Percentiles rank a stretch among this genome's conserved stretches.
Conservation (phyloP, 2,329 filamentous ascomycete species). For the Epichloe gansuensis region DNA sequence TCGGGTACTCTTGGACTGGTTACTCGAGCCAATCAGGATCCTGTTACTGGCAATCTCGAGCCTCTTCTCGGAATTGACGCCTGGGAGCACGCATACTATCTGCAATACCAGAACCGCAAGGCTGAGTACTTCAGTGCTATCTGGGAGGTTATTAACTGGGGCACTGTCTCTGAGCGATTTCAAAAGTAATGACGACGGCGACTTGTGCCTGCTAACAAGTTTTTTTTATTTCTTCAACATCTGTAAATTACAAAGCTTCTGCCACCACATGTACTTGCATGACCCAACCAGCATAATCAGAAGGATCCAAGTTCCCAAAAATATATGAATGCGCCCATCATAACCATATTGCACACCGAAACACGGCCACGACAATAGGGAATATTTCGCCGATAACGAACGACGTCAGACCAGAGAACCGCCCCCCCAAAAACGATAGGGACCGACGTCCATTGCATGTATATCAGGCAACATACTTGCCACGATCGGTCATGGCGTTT, state of each 20-base stretch:
- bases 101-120: constrained; percentile 95
- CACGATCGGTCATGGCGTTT: constrained; percentile 7
- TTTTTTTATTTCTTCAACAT: not conserved
- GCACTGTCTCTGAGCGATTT: constrained; percentile 70
- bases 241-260: constrained; percentile 5
- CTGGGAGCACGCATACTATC: constrained; percentile 93
- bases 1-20: constrained; percentile 50
- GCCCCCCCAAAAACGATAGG: too few species aligned
- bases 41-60: constrained; percentile 68
- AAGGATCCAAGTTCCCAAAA: too few species aligned
- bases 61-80: constrained; percentile 84
- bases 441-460: too few species aligned
- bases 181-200: constrained; percentile 26
- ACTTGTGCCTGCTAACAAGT: not conserved
- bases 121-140: constrained; percentile 88
- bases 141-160: constrained; percentile 96
- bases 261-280: too few species aligned
- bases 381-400: too few species aligned
- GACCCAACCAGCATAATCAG: too few species aligned
- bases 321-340: too few species aligned
- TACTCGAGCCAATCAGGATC: constrained; percentile 77
- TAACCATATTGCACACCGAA: too few species aligned
- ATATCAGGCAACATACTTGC: too few species aligned
- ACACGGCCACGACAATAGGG: too few species aligned
- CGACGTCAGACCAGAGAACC: too few species aligned